phyloP scores from a whole-genome alignment of 2,329 filamentous ascomycete species.

The Botrytis porri region DNA sequence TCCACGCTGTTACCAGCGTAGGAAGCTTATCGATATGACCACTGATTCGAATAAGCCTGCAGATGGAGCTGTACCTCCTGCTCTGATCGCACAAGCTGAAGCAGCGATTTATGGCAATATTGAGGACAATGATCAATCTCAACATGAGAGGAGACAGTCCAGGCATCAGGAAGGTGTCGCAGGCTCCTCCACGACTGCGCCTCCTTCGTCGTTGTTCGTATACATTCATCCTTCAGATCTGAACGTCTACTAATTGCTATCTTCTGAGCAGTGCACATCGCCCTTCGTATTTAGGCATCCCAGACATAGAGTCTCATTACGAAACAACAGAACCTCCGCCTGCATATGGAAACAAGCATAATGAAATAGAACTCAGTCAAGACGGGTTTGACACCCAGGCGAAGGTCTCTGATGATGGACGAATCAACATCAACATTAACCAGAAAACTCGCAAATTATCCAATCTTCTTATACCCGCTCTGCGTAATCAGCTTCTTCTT shows the following conservation, averaged over 20 bases:
- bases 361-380: constrained; percentile 58
- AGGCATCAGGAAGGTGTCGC: neutral
- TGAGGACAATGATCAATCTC: constrained; percentile 21
- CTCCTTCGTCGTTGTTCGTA: constrained; percentile 13
- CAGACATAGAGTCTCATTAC: constrained; percentile 25
- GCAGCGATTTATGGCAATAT: constrained; percentile 36
- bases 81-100: constrained; percentile 37
- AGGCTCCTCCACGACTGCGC: neutral
- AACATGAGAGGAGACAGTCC: constrained; percentile 17
- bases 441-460: constrained; percentile 65
- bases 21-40: constrained; percentile 12
- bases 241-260: neutral
- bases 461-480: constrained; percentile 62
- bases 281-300: constrained; percentile 25
- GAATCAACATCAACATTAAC: constrained; percentile 76
- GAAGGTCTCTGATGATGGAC: constrained; percentile 66
- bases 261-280: neutral
- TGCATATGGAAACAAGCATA: constrained; percentile 56
- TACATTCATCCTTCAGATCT: neutral
- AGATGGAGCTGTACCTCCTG: constrained; percentile 26
- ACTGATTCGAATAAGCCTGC: constrained; percentile 17
- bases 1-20: neutral
- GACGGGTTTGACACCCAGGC: constrained; percentile 62
- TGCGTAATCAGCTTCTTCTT: constrained; percentile 51
- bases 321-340: constrained; percentile 43